A percentile compares a stretch with the other conserved stretches of the same genome.
phyloP scores from a whole-genome alignment of 2,329 filamentous ascomycete genomes.

The Pezicula neosporulosa region DNA sequence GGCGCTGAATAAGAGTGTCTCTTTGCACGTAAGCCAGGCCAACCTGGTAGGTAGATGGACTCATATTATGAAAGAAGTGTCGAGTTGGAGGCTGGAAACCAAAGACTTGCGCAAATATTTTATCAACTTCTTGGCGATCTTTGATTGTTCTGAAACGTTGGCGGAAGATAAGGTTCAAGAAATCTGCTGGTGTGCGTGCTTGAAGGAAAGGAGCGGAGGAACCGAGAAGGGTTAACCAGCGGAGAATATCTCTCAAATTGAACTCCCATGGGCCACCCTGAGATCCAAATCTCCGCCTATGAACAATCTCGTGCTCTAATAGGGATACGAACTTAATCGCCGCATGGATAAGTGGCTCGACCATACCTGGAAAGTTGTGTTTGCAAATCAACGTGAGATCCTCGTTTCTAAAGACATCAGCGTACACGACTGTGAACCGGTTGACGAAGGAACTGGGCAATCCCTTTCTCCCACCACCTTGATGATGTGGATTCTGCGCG shows the following conservation, averaged over 20 bases:
- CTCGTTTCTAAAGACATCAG: slow-evolving; percentile 78
- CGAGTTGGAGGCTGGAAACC: slow-evolving; percentile 39
- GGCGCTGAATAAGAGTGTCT: slow-evolving; percentile 49
- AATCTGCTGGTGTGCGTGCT: slow-evolving; percentile 62
- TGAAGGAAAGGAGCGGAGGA: slow-evolving; percentile 57
- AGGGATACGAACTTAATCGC: slow-evolving; percentile 78
- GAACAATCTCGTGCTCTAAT: slow-evolving; percentile 70
- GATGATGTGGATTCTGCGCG: slow-evolving; percentile 95
- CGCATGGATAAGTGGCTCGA: slow-evolving; percentile 54
- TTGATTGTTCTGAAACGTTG: slow-evolving; percentile 76
- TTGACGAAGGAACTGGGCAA: slow-evolving; percentile 96
- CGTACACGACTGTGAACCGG: slow-evolving; percentile 96
- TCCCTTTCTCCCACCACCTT: slow-evolving; percentile 92
- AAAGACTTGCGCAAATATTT: slow-evolving; percentile 66
- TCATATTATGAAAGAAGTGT: slow-evolving; percentile 71
- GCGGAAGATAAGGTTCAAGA: slow-evolving; percentile 77
- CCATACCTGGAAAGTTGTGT: slow-evolving; percentile 68
- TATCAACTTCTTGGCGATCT: slow-evolving; percentile 64
- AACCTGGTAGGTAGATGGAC: slow-evolving; percentile 65
- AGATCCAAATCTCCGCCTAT: slow-evolving; percentile 53
- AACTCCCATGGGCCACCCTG: slow-evolving; percentile 89
- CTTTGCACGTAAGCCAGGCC: slow-evolving; percentile 71
- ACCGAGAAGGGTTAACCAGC: slow-evolving; percentile 76
- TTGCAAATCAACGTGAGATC: slow-evolving; percentile 81
- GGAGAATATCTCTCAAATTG: slow-evolving; percentile 84